These are phyloP conservation scores for Exophiala sideris DNA, from an alignment of 2,329 filamentous ascomycete species.

Conservation along the genomic window DNA sequence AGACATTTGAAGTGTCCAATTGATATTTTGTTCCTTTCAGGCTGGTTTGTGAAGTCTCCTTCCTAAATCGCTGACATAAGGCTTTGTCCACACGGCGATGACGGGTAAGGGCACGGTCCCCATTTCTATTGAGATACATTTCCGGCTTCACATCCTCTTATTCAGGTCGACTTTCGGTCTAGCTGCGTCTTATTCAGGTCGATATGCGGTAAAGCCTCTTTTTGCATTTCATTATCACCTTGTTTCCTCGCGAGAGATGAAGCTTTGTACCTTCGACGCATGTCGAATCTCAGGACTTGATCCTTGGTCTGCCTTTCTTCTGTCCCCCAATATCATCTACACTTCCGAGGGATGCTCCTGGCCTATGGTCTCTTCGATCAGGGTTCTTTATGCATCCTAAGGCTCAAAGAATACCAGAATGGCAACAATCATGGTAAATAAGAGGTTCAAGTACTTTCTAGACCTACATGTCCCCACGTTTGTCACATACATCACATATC, in stretches of 20 bases:
- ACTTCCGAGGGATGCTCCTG: not conserved
- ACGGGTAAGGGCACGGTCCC: conserved; percentile 8
- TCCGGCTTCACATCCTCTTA: conserved; percentile 12
- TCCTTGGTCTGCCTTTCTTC: not conserved
- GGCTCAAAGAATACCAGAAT: not conserved
- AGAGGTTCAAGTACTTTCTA: not conserved
- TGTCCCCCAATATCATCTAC: not conserved
- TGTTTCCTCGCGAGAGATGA: not conserved
- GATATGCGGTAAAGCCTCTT: conserved; percentile 3
- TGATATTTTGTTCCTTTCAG: conserved; percentile 1
- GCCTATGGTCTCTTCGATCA: not conserved
- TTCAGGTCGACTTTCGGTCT: conserved; percentile 15
- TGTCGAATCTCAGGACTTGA: conserved; percentile 5
- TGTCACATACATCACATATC: not conserved
- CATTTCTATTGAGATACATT: conserved; percentile 10
- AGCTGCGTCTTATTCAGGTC: conserved; percentile 14
- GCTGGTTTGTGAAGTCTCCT: not conserved
- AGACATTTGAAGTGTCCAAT: conserved; percentile 13
- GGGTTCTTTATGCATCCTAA: conserved; percentile 9
- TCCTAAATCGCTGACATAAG: not conserved
- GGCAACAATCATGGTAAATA: not conserved
- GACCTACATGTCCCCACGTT: not conserved
- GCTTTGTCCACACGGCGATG: not conserved
- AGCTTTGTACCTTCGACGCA: conserved; percentile 13
- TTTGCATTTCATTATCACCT: conserved; percentile 1